Evolutionary conservation across 2,329 filamentous ascomycete genomes (phyloP).

Genomic region (Colletotrichum incanum): DNA sequence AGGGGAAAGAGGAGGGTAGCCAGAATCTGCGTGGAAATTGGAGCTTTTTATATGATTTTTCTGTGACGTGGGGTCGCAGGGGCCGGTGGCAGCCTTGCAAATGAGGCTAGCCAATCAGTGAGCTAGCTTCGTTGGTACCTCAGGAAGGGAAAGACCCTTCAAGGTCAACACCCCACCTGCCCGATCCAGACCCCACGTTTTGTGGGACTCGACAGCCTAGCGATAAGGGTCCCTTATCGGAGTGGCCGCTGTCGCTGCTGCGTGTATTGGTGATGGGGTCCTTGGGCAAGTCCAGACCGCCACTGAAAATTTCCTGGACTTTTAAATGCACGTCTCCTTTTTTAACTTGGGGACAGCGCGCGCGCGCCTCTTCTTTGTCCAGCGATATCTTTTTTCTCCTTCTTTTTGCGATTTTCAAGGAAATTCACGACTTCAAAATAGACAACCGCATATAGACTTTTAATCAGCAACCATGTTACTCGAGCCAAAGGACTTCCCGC

Average conservation of each 20-base stretch:
- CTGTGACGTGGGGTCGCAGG: slow-evolving; percentile 33
- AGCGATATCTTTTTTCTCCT: background rate
- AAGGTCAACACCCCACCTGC: slow-evolving; percentile 35
- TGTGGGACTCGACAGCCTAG: background rate
- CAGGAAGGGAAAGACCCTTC: slow-evolving; percentile 22
- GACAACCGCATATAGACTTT: slow-evolving; percentile 30
- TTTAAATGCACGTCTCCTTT: background rate
- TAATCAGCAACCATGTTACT: slow-evolving; percentile 49
- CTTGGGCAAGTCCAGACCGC: slow-evolving; percentile 38
- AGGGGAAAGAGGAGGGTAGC: slow-evolving; percentile 54
- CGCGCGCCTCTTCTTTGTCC: slow-evolving; percentile 7
- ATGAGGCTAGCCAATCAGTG: slow-evolving; percentile 42
- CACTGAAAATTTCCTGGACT: slow-evolving; percentile 34
- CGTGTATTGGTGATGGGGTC: slow-evolving; percentile 39
- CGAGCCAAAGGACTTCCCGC: slow-evolving; percentile 77
- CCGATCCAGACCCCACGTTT: slow-evolving; percentile 25
- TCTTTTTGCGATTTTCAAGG: background rate
- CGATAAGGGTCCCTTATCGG: slow-evolving; percentile 36
- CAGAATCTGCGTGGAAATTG: slow-evolving; percentile 16
- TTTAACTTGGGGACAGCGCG: background rate
- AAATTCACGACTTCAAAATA: slow-evolving; percentile 8
- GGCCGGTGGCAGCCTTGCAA: slow-evolving; percentile 42
- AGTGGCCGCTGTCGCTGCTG: slow-evolving; percentile 5
- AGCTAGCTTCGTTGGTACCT: background rate
- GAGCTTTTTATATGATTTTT: slow-evolving; percentile 25